Percentiles rank a stretch among this genome's conserved stretches.
Evolutionary conservation across 78 protist species (phyloP).

Genomic region (Salpingoeca rosetta): DNA sequence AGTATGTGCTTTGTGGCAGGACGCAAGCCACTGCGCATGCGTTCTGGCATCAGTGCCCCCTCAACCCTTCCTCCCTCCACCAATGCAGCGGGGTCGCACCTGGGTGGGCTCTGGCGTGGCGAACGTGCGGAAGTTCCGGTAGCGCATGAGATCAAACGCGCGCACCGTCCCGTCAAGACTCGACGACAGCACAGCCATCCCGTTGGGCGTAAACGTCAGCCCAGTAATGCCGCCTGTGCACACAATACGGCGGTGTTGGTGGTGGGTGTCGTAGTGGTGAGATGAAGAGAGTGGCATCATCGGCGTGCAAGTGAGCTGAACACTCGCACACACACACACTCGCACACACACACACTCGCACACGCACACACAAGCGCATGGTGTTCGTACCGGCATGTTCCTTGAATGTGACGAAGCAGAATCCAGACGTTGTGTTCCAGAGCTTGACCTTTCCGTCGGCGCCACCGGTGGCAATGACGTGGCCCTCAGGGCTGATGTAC

Average conservation of each 20-base stretch:
- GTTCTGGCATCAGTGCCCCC: too few relatives aligned
- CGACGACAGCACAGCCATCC: conserved; percentile 56
- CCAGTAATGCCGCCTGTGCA: conserved; percentile 63
- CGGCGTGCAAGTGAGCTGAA: not conserved
- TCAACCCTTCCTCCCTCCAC: too few relatives aligned
- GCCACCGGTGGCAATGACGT: conserved; percentile 73
- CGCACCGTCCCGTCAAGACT: conserved; percentile 84
- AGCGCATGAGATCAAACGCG: conserved; percentile 80
- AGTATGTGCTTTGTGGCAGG: too few relatives aligned
- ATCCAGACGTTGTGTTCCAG: conserved; percentile 73
- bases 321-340: too few relatives aligned
- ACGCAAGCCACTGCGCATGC: too few relatives aligned
- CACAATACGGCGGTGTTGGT: too few relatives aligned
- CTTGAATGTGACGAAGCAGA: conserved; percentile 78
- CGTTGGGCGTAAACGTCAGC: conserved; percentile 40
- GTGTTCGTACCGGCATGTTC: conserved; percentile 53
- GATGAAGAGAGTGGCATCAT: not conserved
- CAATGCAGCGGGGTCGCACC: not conserved
- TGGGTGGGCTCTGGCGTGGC: conserved; percentile 32
- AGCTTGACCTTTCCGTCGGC: conserved; percentile 76
- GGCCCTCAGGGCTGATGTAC: conserved; percentile 65
- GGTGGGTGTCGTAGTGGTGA: too few relatives aligned
- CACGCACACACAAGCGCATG: too few relatives aligned
- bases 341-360: too few relatives aligned
- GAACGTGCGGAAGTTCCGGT: conserved; percentile 76